Percentiles rank a stretch among this genome's conserved stretches.
phyloP scores from a whole-genome alignment of 768 basidiomycete genomes.

The Lyophyllum decastes region DNA sequence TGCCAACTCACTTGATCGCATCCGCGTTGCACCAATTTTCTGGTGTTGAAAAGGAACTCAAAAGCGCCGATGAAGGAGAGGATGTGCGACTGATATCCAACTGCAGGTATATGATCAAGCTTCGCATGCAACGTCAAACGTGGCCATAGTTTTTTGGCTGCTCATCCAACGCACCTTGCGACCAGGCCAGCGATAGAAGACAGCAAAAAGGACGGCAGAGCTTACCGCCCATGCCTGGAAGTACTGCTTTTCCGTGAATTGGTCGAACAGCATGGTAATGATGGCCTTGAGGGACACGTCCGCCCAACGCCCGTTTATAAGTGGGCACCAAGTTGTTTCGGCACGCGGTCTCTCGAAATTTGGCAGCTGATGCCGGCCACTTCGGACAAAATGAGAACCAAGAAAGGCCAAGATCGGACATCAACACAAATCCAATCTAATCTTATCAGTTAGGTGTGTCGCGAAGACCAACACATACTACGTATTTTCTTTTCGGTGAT shows the following conservation, averaged over 20 bases:
- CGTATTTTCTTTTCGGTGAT: too few species aligned
- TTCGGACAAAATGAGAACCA: too few species aligned
- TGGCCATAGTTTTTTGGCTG: not conserved
- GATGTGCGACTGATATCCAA: slow-evolving; percentile 25
- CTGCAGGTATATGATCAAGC: slow-evolving; percentile 22
- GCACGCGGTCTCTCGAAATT: too few species aligned
- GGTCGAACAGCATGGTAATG: not conserved
- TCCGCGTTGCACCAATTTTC: slow-evolving; percentile 25
- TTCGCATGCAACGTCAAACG: not conserved
- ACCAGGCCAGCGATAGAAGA: slow-evolving; percentile 3
- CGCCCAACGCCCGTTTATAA: too few species aligned
- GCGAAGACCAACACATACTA: too few species aligned
- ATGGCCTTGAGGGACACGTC: too few species aligned
- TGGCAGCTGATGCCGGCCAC: not conserved
- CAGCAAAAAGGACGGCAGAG: not conserved
- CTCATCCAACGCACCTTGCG: not conserved
- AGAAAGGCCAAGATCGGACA: too few species aligned
- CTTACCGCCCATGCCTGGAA: not conserved
- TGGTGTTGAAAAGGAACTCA: slow-evolving; percentile 22
- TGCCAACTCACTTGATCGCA: slow-evolving; percentile 20
- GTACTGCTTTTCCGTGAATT: not conserved
- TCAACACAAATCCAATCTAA: too few species aligned
- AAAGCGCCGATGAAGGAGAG: slow-evolving; percentile 24
- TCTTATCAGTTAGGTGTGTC: too few species aligned
- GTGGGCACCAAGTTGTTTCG: too few species aligned